phyloP scores from a whole-genome alignment of 2,329 filamentous ascomycete species.

The Penicillium sp. region DNA sequence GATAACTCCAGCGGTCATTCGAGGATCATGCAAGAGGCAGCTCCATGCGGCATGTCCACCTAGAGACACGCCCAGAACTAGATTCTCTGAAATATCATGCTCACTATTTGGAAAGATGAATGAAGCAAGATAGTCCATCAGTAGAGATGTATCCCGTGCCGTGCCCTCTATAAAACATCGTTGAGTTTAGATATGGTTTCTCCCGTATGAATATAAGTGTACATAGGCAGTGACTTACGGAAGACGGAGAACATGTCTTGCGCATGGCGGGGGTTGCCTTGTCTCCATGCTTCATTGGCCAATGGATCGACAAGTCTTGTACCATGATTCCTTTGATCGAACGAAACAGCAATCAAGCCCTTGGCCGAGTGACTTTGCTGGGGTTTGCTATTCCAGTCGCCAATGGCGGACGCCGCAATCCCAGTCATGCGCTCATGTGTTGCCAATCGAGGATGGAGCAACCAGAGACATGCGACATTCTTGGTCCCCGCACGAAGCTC shows the following conservation, averaged over 20 bases:
- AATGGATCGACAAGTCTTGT: constrained; percentile 66
- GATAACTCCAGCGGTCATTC: constrained; percentile 76
- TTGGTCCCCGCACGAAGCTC: constrained; percentile 65
- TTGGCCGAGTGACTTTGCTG: constrained; percentile 40
- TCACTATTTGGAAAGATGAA: constrained; percentile 67
- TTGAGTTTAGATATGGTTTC: neutral
- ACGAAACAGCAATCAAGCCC: constrained; percentile 78
- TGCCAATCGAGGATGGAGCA: constrained; percentile 79
- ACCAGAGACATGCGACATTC: constrained; percentile 80
- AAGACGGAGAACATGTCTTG: constrained; percentile 89
- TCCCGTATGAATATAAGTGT: neutral
- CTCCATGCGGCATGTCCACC: constrained; percentile 92
- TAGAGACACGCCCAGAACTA: constrained; percentile 81
- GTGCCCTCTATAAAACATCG: constrained; percentile 58
- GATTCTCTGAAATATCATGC: constrained; percentile 61
- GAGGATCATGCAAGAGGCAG: constrained; percentile 74
- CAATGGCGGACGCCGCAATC: constrained; percentile 70
- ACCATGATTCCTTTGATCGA: constrained; percentile 95
- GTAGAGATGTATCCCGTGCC: constrained; percentile 71
- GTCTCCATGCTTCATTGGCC: constrained; percentile 78
- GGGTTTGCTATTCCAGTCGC: constrained; percentile 65
- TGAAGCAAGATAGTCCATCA: constrained; percentile 78
- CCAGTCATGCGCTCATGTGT: constrained; percentile 74
- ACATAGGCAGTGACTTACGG: constrained; percentile 51
- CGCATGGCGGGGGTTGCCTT: constrained; percentile 79